Conservation (phyloP, 2,329 filamentous ascomycete genomes). For the Nothophoma quercina region DNA sequence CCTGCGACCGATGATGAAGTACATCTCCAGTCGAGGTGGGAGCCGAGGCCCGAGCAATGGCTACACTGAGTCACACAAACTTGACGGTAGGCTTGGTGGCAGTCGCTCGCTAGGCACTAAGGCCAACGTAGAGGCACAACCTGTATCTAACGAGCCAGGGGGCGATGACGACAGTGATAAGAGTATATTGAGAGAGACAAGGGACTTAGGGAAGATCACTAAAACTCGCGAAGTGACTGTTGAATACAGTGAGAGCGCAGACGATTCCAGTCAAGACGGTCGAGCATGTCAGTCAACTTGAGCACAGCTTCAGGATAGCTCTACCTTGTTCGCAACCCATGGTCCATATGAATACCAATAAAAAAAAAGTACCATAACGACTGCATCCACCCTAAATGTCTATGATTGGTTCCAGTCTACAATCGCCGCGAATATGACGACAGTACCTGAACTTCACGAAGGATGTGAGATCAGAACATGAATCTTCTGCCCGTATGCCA, state of each 20-base stretch:
- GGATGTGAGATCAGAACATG: too few species aligned
- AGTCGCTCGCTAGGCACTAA: background rate
- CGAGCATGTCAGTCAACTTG: too few species aligned
- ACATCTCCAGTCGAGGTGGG: background rate
- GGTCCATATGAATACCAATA: too few species aligned
- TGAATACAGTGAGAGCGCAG: background rate
- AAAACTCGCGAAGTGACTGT: background rate
- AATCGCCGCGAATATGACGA: too few species aligned
- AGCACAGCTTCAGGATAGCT: too few species aligned
- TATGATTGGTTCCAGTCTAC: too few species aligned
- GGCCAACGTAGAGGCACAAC: background rate
- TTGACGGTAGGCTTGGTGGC: background rate
- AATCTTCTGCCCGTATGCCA: too few species aligned
- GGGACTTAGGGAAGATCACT: background rate
- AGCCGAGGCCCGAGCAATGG: background rate
- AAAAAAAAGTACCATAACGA: too few species aligned
- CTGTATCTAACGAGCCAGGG: background rate
- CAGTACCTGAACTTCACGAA: too few species aligned
- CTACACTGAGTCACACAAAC: background rate
- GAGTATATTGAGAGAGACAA: slow-evolving; percentile 18
- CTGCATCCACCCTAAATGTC: too few species aligned
- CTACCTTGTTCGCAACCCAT: too few species aligned
- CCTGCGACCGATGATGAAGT: slow-evolving; percentile 33
- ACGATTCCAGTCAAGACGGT: background rate
- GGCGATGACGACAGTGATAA: slow-evolving; percentile 17